A percentile compares a stretch with the other conserved stretches of the same genome.
Evolutionary conservation across 352 stramenopile genomes (phyloP).

Genomic region (Phytophthora ohioensis): DNA sequence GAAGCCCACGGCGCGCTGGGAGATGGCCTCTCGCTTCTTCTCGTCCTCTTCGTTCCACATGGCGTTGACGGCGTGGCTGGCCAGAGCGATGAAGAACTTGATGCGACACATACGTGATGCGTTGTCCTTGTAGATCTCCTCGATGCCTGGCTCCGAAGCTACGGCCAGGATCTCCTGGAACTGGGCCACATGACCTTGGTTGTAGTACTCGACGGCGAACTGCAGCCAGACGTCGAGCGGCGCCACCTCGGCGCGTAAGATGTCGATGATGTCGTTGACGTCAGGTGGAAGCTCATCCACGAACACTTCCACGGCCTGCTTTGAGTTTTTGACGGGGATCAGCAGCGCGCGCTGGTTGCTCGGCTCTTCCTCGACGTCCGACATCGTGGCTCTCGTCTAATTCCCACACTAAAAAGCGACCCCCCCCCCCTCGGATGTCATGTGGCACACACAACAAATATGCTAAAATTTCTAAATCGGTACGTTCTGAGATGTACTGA

Average conservation of each 20-base stretch:
- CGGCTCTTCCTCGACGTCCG: constrained; percentile 45
- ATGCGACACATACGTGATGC: constrained; percentile 86
- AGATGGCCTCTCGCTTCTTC: constrained; percentile 84
- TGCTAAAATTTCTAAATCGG: no score
- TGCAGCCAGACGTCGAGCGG: constrained; percentile 92
- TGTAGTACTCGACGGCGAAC: constrained; percentile 93
- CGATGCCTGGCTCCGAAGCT: constrained; percentile 82
- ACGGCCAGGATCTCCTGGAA: constrained; percentile 90
- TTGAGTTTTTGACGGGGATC: constrained; percentile 92
- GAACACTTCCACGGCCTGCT: constrained; percentile 92
- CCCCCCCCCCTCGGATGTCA: background rate
- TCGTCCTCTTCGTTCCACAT: constrained; percentile 93
- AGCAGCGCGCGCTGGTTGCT: constrained; percentile 76
- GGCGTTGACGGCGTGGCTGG: constrained; percentile 85
- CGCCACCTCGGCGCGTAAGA: constrained; percentile 90
- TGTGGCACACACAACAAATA: no score
- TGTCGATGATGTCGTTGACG: constrained; percentile 93
- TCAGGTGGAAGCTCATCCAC: constrained; percentile 91
- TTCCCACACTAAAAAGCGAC: constrained; percentile 27
- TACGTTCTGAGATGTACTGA: no score
- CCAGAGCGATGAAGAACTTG: constrained; percentile 91
- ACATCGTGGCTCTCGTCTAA: constrained; percentile 34
- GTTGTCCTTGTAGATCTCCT: constrained; percentile 91
- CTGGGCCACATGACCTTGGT: constrained; percentile 78
- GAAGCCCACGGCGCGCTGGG: constrained; percentile 82